These are phyloP conservation scores for Eucalyptus urophylla DNA, from an alignment of 345 rosid species.

Conservation along the genomic window DNA sequence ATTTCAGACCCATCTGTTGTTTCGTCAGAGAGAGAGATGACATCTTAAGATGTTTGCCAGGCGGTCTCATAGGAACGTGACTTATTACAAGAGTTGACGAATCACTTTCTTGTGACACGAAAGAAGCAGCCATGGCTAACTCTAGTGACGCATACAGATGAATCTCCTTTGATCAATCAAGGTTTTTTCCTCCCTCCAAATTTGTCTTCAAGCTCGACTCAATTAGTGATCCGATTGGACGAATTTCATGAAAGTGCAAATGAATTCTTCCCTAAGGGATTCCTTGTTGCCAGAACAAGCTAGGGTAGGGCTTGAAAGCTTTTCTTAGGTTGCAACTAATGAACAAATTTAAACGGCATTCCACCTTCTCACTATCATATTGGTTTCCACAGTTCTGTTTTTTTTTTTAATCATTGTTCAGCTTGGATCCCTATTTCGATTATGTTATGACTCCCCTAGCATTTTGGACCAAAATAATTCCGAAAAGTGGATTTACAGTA, in stretches of 20 bases:
- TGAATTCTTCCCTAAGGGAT: background rate
- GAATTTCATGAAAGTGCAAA: background rate
- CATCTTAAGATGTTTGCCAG: background rate
- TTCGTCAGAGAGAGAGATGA: background rate
- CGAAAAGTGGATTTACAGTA: background rate
- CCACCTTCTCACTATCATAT: background rate
- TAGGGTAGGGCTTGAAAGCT: background rate
- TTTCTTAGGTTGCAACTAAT: background rate
- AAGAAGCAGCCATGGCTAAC: background rate
- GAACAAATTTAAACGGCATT: background rate
- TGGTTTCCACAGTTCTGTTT: background rate
- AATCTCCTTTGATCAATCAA: background rate
- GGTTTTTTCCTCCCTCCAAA: background rate
- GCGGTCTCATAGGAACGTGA: background rate
- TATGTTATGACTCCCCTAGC: background rate
- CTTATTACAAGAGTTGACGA: background rate
- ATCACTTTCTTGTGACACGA: background rate
- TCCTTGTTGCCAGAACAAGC: background rate
- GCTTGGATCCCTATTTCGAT: background rate
- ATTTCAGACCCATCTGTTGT: background rate
- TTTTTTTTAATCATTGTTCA: background rate
- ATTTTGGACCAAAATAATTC: background rate
- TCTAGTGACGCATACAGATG: background rate
- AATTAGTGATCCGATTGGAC: background rate
- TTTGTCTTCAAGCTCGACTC: background rate